phyloP scores from a whole-genome alignment of 805 yeast genomes.

The Kuraishia hungarica region DNA sequence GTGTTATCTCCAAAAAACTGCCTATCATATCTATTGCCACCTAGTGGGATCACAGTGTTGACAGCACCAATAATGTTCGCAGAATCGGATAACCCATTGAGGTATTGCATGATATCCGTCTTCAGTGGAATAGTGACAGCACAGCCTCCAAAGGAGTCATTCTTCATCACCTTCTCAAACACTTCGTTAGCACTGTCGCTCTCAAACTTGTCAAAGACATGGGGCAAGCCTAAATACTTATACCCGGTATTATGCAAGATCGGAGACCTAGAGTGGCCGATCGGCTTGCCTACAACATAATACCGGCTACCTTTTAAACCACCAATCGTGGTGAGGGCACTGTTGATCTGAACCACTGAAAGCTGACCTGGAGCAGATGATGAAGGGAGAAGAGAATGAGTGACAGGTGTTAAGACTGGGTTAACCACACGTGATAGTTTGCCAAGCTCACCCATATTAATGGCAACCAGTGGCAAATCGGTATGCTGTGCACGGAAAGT shows the following conservation, averaged over 20 bases:
- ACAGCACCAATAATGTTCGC: slow-evolving; percentile 88
- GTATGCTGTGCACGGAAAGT: slow-evolving; percentile 51
- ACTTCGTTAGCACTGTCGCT: slow-evolving; percentile 56
- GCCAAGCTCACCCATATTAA: slow-evolving; percentile 74
- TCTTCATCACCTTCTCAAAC: slow-evolving; percentile 36
- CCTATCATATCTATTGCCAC: slow-evolving; percentile 27
- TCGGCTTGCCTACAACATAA: slow-evolving; percentile 75
- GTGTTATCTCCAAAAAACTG: slow-evolving; percentile 79
- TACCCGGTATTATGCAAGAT: slow-evolving; percentile 76
- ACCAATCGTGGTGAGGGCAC: slow-evolving; percentile 50
- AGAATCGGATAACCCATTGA: slow-evolving; percentile 61
- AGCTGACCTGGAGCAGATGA: slow-evolving; percentile 81
- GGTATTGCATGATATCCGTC: slow-evolving; percentile 62
- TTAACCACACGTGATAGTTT: slow-evolving; percentile 75
- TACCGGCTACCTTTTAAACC: slow-evolving; percentile 49
- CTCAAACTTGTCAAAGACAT: slow-evolving; percentile 59
- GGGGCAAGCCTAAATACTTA: slow-evolving; percentile 67
- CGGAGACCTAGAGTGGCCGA: slow-evolving; percentile 86
- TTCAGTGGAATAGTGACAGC: slow-evolving; percentile 94
- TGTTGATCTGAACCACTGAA: slow-evolving; percentile 56
- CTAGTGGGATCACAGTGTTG: slow-evolving; percentile 66
- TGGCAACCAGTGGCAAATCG: slow-evolving; percentile 64
- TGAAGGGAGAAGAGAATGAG: slow-evolving; percentile 57
- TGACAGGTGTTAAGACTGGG: slow-evolving; percentile 72
- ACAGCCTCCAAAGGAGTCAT: slow-evolving; percentile 74